Evolutionary conservation across 23 red algal genomes (phyloP).

Genomic region (Gracilaria gracilis): DNA sequence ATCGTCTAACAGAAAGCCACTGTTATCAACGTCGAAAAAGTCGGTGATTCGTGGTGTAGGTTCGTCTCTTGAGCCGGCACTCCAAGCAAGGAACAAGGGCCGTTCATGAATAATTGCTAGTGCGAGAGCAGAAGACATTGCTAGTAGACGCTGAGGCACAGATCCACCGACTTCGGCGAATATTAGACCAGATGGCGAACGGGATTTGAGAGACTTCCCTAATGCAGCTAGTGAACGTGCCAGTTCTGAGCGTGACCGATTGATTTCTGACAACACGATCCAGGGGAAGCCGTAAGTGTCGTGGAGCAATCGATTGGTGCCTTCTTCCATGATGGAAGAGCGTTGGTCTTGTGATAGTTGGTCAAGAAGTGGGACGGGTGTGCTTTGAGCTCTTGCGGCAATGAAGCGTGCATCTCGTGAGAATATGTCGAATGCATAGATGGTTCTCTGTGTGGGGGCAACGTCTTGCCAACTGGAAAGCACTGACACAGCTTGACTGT

Average conservation of each 20-base stretch:
- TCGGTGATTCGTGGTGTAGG: constrained; percentile 61
- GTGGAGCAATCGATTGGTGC: constrained; percentile 61
- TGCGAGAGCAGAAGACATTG: constrained; percentile 70
- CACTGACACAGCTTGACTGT: constrained; percentile 48
- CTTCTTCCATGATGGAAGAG: constrained; percentile 31
- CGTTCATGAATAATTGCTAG: constrained; percentile 64
- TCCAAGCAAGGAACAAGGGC: constrained; percentile 69
- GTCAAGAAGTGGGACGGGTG: constrained; percentile 40
- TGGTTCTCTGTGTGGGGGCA: constrained; percentile 27
- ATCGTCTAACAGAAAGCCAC: constrained; percentile 24
- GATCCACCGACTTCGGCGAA: constrained; percentile 72
- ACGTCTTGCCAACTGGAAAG: constrained; percentile 47
- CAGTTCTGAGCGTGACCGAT: constrained; percentile 45
- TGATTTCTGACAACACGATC: constrained; percentile 58
- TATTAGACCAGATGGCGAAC: constrained; percentile 40
- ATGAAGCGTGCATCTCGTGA: constrained; percentile 51
- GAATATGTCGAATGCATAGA: constrained; percentile 39
- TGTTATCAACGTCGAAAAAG: constrained; percentile 73
- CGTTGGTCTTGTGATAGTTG: constrained; percentile 35
- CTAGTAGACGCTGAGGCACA: constrained; percentile 66
- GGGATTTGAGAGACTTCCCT: constrained; percentile 12
- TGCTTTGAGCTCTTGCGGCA: background rate
- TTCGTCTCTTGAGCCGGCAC: constrained; percentile 49
- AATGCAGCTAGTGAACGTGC: constrained; percentile 52
- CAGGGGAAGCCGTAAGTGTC: constrained; percentile 67